Evolutionary conservation across 169 alveolate species (phyloP).

Genomic region (Plasmodium cynomolgi): DNA sequence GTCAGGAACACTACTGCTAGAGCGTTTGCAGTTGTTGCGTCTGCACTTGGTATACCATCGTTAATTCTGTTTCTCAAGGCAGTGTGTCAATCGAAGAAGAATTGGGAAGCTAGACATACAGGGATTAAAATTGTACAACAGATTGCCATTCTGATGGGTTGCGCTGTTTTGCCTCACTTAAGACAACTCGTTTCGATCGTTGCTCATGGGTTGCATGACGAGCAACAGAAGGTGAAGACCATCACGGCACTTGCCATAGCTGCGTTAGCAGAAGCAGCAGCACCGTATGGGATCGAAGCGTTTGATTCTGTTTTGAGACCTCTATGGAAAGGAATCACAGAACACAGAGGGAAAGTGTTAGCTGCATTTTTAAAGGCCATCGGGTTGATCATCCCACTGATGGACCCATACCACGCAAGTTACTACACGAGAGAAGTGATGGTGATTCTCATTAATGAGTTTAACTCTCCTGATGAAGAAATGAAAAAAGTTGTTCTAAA

Average conservation of each 20-base stretch:
- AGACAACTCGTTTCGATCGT: slow-evolving; percentile 97
- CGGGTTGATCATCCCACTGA: slow-evolving; percentile 95
- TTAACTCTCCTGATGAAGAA: slow-evolving; percentile 98
- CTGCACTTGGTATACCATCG: slow-evolving; percentile 98
- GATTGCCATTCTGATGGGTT: slow-evolving; percentile 97
- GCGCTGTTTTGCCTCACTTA: slow-evolving; percentile 98
- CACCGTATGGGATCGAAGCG: slow-evolving; percentile 99
- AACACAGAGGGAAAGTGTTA: slow-evolving; percentile 96
- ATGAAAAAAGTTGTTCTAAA: slow-evolving; percentile 96
- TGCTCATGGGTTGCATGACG: slow-evolving; percentile 97
- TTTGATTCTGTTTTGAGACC: slow-evolving; percentile 97
- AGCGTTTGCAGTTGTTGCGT: slow-evolving; percentile 99
- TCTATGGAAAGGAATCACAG: slow-evolving; percentile 98
- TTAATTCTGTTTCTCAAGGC: slow-evolving; percentile 98
- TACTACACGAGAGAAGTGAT: slow-evolving; percentile 97
- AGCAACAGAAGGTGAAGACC: slow-evolving; percentile 95
- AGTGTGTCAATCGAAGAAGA: slow-evolving; percentile 96
- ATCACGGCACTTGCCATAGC: slow-evolving; percentile 99
- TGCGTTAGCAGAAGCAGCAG: slow-evolving; percentile 99
- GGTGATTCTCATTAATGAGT: slow-evolving; percentile 97
- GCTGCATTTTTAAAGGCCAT: slow-evolving; percentile 99
- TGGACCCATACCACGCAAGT: slow-evolving; percentile 99
- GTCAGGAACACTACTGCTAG: slow-evolving; percentile 98
- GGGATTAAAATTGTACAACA: slow-evolving; percentile 99
- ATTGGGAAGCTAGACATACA: slow-evolving; percentile 99